Evolutionary conservation across 306 rosid genomes (phyloP), one percentile per base, ranked within the genome.

Genomic region (Acacia confusa): DNA sequence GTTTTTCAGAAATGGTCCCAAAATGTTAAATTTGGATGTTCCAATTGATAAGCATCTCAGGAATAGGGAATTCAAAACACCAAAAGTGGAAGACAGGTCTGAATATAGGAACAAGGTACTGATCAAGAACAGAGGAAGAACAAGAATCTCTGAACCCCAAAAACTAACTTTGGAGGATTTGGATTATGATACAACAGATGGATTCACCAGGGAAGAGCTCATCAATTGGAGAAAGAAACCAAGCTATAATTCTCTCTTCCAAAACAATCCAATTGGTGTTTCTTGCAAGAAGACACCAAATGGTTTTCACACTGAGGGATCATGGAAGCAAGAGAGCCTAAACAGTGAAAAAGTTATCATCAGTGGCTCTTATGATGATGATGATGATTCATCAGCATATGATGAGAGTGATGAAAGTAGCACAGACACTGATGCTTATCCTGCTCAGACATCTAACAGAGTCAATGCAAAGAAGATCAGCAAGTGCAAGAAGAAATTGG

Each of bases 401-500:
- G 25, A 53, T 53, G 94, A 86, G 84, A 90, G 92, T 53, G 94
- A 89, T 25, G 97, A 91, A 50, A 87, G 89, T 82, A 92, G 88
- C 88, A 76, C 88, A 22, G 93, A 90, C 28, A 85, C 81, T 13
- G 92, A 84, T 66, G 72, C 83, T 6, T 79, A 82, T 52, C 82
- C 86, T 32, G 79, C 83, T 81, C 80, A 84, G 12, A 77, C 82
- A 81, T 65, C 87, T 34, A 78, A 80, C 55, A 72, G 45, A 27
- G 43, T 76, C 70, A 70, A 53, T 50, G 82, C 75, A 72, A 72
- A 78, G 17, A 47, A 75, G 65, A 73, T 72, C 28, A 86, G 84
- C 73, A 86, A 80, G 78, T 80, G 69, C 78, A 83, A 83, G 86
- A 87, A 79, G 81, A 89, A 87, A 71, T 53, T 84, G 77, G 89